Evolutionary conservation across 106 monocot genomes (phyloP).

Genomic region (Dendrobium huoshanense): DNA sequence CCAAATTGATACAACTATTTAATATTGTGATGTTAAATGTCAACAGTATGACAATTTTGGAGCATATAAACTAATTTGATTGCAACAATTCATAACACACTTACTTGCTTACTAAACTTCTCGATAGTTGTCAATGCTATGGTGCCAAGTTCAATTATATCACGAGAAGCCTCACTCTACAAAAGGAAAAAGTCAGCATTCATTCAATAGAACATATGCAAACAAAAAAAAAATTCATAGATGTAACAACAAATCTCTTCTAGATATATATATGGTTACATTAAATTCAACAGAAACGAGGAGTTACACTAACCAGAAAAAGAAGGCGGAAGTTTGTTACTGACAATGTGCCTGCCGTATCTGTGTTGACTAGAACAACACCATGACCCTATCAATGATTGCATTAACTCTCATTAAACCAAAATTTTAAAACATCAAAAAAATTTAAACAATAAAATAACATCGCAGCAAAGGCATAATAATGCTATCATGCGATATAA

Average conservation of each 20-base stretch:
- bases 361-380: slow-evolving; percentile 82
- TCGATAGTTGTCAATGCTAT: slow-evolving; percentile 89
- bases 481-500: neutral
- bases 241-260: neutral
- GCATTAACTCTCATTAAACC: neutral
- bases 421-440: neutral
- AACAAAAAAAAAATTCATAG: neutral
- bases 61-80: neutral
- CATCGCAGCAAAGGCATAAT: neutral
- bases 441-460: neutral
- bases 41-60: neutral
- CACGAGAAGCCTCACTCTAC: slow-evolving; percentile 66
- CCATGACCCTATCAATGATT: slow-evolving; percentile 58
- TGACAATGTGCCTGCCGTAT: slow-evolving; percentile 71
- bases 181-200: slow-evolving; percentile 7
- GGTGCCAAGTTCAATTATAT: slow-evolving; percentile 88
- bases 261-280: neutral
- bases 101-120: slow-evolving; percentile 86
- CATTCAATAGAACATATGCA: neutral
- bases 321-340: slow-evolving; percentile 95
- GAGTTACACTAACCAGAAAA: slow-evolving; percentile 63
- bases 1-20: neutral
- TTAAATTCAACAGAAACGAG: neutral
- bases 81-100: slow-evolving; percentile 6
- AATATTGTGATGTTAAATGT: neutral